Base-by-base conservation (phyloP, 2,329 filamentous ascomycete species). In the Arachnomyces sp. region DNA sequence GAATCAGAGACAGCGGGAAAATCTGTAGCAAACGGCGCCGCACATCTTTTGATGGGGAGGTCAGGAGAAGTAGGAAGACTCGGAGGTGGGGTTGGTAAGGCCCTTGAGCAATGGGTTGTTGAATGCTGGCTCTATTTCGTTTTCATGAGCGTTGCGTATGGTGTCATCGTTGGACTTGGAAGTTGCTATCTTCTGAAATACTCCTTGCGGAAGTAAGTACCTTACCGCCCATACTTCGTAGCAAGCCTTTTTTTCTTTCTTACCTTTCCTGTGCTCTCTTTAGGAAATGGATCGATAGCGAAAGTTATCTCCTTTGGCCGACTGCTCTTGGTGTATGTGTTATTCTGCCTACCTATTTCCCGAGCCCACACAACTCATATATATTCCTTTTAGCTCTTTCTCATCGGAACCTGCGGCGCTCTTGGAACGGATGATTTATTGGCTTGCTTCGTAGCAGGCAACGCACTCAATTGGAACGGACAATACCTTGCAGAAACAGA, bases 41-140 rank as follows among this genome's bases (percentile, higher is more conserved):
- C n/a, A n/a, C n/a, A n/a, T n/a, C n/a, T n/a, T n/a, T n/a, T n/a
- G n/a, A n/a, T n/a, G n/a, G n/a, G n/a, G 15, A 37, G 44, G 16
- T 36, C 49, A n/a, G 55, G 51, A 7, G 65, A 65, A 3, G 62
- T 76, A 2, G 75, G 74, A 1, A 65, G 72, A 1, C 63, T 74
- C 9, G 73, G 75, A 0, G 72, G 69, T 0, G 73, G 75, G 12
- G 56, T 72, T 2, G 65, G 69, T 0, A 65, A 67, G 12, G 77
- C 75, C 1, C 51, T 80, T 32, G 69, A 66, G 36, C 66, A 74
- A 44, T 82, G 78, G 77, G 61, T 73, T 11, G 59, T 80, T 2
- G 77, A 81, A 51, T 78, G 75, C 0, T 74, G 76, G 57, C 49
- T 80, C 0, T 81, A 81, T 48, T 71, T 75, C 51, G 72, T 82